Conservation (phyloP, 345 rosid species). For the Heritiera fomes region DNA sequence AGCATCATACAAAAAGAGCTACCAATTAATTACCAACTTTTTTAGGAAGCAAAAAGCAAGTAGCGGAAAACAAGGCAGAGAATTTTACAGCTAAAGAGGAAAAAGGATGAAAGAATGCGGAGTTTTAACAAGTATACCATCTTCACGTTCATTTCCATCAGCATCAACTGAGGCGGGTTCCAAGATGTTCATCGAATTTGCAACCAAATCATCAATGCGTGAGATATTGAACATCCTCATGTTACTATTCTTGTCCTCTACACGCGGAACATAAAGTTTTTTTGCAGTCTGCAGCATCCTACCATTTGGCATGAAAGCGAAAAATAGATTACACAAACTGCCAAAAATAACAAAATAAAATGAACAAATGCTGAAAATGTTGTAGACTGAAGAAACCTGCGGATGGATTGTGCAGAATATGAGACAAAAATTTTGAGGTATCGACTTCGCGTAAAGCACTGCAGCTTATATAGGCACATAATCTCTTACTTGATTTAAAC, state of each 20-base stretch:
- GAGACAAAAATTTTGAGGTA: conserved; percentile 57
- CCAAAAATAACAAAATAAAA: background rate
- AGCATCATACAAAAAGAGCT: background rate
- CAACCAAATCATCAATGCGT: conserved; percentile 66
- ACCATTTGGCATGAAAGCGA: conserved; percentile 35
- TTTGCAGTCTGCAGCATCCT: conserved; percentile 35
- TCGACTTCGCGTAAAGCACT: conserved; percentile 81
- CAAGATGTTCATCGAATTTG: conserved; percentile 89
- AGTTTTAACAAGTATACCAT: conserved; percentile 50
- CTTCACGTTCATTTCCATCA: conserved; percentile 76
- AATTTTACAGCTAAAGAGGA: background rate
- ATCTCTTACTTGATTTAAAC: conserved; percentile 71
- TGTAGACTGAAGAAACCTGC: conserved; percentile 24
- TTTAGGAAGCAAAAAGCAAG: background rate
- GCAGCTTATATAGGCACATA: conserved; percentile 93
- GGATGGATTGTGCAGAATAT: conserved; percentile 48
- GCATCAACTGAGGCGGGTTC: conserved; percentile 81
- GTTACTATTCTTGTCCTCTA: conserved; percentile 89
- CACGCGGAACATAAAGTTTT: conserved; percentile 86
- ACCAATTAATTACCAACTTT: background rate
- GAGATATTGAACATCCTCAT: conserved; percentile 87
- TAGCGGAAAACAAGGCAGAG: background rate
- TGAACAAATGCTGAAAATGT: background rate
- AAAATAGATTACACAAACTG: background rate
- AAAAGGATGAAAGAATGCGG: background rate